phyloP scores from a whole-genome alignment of 805 yeast genomes.

The Metschnikowia rubicola region DNA sequence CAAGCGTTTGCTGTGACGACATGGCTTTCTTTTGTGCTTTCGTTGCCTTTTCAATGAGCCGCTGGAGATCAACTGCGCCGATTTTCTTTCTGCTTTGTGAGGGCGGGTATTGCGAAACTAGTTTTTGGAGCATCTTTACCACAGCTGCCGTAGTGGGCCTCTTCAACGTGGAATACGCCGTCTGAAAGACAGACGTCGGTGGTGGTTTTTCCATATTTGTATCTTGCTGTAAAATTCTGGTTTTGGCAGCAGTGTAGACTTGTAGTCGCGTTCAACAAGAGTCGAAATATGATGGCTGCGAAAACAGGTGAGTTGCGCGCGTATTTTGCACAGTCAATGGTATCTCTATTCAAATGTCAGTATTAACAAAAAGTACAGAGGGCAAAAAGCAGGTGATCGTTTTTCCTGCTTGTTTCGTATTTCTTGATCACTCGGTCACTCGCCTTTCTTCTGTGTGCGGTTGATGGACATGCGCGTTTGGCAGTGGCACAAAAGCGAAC shows the following conservation, averaged over 20 bases:
- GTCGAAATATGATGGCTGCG: too few species aligned
- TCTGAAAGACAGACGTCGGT: conserved; percentile 5
- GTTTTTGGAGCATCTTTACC: conserved; percentile 17
- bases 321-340: too few species aligned
- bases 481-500: too few species aligned
- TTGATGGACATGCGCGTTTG: too few species aligned
- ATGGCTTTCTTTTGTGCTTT: conserved; percentile 34
- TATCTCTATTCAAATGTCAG: too few species aligned
- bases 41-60: conserved; percentile 26
- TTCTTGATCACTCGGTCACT: too few species aligned
- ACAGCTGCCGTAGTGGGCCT: conserved; percentile 20
- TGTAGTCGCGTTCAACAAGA: too few species aligned
- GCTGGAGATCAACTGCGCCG: conserved; percentile 15
- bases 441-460: too few species aligned
- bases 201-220: conserved; percentile 3
- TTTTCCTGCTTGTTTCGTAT: too few species aligned
- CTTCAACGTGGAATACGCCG: conserved; percentile 12
- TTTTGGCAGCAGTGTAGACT: too few species aligned
- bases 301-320: too few species aligned
- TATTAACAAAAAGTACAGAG: neutral
- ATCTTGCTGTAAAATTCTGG: too few species aligned
- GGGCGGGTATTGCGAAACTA: conserved; percentile 9
- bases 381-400: neutral
- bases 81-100: conserved; percentile 6
- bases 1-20: conserved; percentile 11